Evolutionary conservation across 2,329 filamentous ascomycete species (phyloP).

Genomic region (Pyrenochaeta sp.): DNA sequence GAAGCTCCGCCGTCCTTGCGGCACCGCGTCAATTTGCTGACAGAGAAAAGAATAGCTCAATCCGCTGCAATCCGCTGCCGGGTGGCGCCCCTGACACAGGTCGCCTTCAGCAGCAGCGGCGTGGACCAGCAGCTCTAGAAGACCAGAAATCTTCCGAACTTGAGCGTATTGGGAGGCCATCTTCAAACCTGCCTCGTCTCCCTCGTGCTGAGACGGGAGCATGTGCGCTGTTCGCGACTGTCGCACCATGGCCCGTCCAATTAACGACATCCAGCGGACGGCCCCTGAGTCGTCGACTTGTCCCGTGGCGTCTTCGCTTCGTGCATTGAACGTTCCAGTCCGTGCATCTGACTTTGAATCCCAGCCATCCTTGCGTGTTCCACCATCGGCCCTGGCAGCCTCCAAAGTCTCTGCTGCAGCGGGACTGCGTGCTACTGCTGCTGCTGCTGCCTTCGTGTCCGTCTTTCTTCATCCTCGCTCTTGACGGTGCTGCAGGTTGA

Average conservation of each 20-base stretch:
- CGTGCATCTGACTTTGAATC: conserved; percentile 27
- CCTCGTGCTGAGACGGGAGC: conserved; percentile 38
- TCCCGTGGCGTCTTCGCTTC: conserved; percentile 35
- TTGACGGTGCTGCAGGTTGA: conserved; percentile 15
- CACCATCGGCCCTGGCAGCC: conserved; percentile 34
- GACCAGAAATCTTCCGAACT: not conserved
- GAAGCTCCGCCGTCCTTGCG: conserved; percentile 21
- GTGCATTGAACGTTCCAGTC: conserved; percentile 27
- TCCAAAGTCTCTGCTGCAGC: conserved; percentile 31
- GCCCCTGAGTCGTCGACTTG: conserved; percentile 33
- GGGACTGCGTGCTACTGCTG: conserved; percentile 32
- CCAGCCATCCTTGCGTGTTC: conserved; percentile 32
- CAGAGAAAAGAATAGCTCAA: conserved; percentile 10
- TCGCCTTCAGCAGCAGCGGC: not conserved
- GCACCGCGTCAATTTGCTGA: conserved; percentile 20
- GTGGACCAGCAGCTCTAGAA: conserved; percentile 4
- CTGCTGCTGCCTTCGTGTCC: conserved; percentile 25
- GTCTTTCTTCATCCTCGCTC: conserved; percentile 24
- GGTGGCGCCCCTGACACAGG: not conserved
- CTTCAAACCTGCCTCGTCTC: conserved; percentile 6
- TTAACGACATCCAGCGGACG: conserved; percentile 16
- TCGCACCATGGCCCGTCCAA: conserved; percentile 41
- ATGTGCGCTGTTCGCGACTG: conserved; percentile 39
- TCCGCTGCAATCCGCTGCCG: not conserved
- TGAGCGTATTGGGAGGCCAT: conserved; percentile 10